These are phyloP conservation scores for Epicoccum sorghinum DNA, from an alignment of 2,329 filamentous ascomycete genomes.

Conservation along the genomic window DNA sequence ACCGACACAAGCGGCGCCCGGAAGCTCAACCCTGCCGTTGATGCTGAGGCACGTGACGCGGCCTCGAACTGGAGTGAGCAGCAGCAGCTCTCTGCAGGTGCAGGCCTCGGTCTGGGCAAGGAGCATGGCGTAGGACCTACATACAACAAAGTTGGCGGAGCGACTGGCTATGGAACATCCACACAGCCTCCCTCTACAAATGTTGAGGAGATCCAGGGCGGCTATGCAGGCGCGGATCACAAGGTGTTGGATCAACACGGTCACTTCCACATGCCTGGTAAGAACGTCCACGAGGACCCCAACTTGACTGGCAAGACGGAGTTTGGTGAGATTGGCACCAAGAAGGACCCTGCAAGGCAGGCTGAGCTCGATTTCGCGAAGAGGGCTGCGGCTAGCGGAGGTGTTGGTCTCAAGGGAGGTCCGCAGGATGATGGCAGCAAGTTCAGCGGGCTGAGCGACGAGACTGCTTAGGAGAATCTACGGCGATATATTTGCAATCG, in stretches of 20 bases:
- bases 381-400: constrained; percentile 39
- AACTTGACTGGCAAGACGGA: constrained; percentile 28
- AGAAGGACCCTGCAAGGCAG: constrained; percentile 61
- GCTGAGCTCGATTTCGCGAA: constrained; percentile 51
- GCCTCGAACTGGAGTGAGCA: constrained; percentile 48
- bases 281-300: constrained; percentile 56
- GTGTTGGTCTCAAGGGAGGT: constrained; percentile 30
- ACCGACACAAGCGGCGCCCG: constrained; percentile 61
- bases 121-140: constrained; percentile 45
- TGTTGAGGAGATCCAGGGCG: constrained; percentile 27
- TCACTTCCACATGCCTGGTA: constrained; percentile 56
- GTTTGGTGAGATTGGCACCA: constrained; percentile 57
- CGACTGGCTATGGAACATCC: constrained; percentile 26
- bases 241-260: constrained; percentile 33
- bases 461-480: not conserved
- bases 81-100: constrained; percentile 49
- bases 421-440: constrained; percentile 26
- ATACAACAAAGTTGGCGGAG: constrained; percentile 32
- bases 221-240: constrained; percentile 43
- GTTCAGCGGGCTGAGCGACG: constrained; percentile 29
- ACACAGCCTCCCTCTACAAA: constrained; percentile 3
- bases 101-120: constrained; percentile 40
- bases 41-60: constrained; percentile 54
- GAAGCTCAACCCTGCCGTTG: constrained; percentile 56
- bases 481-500: not conserved